These are phyloP conservation scores for Haplosporangium sp. DNA, from an alignment of 371 early-diverging fungal species.

Conservation along the genomic window DNA sequence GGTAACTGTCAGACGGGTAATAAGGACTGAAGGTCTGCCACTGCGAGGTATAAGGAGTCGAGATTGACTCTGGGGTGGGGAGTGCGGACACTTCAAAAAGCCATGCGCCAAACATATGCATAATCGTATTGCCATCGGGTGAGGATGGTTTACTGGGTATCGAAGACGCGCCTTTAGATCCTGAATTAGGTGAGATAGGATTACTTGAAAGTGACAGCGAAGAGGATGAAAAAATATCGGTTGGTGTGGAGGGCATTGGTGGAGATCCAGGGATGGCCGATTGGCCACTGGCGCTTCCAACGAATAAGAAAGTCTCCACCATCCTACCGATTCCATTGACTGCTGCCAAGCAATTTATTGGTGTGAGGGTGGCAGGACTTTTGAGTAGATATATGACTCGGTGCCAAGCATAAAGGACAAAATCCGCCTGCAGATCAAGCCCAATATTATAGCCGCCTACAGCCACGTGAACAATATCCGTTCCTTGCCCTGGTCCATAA, in stretches of 20 bases:
- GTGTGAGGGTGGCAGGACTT: constrained; percentile 69
- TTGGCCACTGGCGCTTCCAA: constrained; percentile 47
- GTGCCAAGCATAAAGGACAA: constrained; percentile 81
- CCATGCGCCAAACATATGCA: constrained; percentile 84
- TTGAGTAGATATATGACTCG: constrained; percentile 74
- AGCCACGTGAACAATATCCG: constrained; percentile 63
- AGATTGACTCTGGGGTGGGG: constrained; percentile 37
- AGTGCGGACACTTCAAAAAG: constrained; percentile 73
- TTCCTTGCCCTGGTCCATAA: constrained; percentile 73
- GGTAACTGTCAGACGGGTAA: constrained; percentile 35
- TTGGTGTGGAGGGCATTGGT: constrained; percentile 40
- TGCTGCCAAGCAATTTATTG: constrained; percentile 74
- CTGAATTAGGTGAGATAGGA: constrained; percentile 4
- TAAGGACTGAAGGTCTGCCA: constrained; percentile 42
- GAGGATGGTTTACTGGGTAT: constrained; percentile 32
- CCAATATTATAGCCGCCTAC: constrained; percentile 69
- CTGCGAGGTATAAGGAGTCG: constrained; percentile 30
- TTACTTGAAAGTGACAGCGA: constrained; percentile 25
- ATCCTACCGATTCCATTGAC: constrained; percentile 75
- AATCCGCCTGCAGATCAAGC: constrained; percentile 72
- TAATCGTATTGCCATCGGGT: constrained; percentile 82
- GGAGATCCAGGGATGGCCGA: constrained; percentile 44
- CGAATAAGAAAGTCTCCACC: constrained; percentile 68
- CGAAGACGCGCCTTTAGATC: constrained; percentile 13
- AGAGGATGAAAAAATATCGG: constrained; percentile 47